Conservation (phyloP, 768 basidiomycete species). For the Psilocybe cubensis region DNA sequence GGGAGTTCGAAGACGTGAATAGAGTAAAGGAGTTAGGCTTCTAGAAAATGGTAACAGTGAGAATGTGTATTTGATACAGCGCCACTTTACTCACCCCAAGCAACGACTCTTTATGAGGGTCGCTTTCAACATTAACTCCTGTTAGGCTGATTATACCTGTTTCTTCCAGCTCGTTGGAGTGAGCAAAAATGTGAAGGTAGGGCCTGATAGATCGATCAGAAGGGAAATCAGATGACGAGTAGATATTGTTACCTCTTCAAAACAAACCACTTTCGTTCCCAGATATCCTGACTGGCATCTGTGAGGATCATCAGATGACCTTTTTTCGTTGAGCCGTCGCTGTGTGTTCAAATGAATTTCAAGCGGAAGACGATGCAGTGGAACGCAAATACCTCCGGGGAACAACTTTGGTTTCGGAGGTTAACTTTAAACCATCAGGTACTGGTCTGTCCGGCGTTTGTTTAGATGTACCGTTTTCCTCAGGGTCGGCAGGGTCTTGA, state of each 20-base stretch:
- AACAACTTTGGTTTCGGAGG: constrained; percentile 73
- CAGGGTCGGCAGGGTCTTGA: constrained; percentile 67
- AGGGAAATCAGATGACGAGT: constrained; percentile 1
- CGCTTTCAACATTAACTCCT: constrained; percentile 85
- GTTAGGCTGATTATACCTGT: constrained; percentile 79
- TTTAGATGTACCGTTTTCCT: constrained; percentile 42
- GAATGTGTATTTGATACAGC: not conserved
- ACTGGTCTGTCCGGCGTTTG: constrained; percentile 37
- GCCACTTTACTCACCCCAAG: constrained; percentile 66
- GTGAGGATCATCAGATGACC: constrained; percentile 81
- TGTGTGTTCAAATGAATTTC: constrained; percentile 30
- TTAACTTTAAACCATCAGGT: constrained; percentile 64
- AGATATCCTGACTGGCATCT: constrained; percentile 78
- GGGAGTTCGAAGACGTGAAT: constrained; percentile 91
- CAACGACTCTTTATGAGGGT: constrained; percentile 85
- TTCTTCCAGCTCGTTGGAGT: constrained; percentile 85
- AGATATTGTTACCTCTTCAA: constrained; percentile 65
- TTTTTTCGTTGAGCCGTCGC: constrained; percentile 83
- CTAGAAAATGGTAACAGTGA: constrained; percentile 39
- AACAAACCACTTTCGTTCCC: constrained; percentile 89
- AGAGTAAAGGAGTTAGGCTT: constrained; percentile 88
- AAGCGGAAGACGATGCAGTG: not conserved
- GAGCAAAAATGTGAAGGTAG: constrained; percentile 86
- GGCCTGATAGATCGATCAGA: constrained; percentile 59
- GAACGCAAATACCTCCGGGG: constrained; percentile 61